Conservation (phyloP, 768 basidiomycete genomes). For the Rickenella mellea region DNA sequence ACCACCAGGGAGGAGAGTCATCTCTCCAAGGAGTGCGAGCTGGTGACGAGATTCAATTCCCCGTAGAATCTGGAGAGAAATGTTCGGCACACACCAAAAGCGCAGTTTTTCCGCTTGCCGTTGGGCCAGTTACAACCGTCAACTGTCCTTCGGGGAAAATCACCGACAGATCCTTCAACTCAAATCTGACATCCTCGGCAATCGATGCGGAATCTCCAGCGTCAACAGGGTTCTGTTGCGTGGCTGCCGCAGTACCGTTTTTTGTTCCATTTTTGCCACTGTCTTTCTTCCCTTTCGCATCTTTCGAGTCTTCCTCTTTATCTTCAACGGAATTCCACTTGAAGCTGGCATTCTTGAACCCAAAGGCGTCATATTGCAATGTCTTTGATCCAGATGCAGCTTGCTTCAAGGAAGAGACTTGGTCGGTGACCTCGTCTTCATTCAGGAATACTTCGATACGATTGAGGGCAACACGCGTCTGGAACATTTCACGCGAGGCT, state of each 20-base stretch:
- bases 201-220: constrained; percentile 13
- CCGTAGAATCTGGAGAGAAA: neutral
- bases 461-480: constrained; percentile 56
- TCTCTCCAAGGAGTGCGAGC: constrained; percentile 68
- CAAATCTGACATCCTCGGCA: constrained; percentile 43
- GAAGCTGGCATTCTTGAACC: constrained; percentile 49
- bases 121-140: constrained; percentile 67
- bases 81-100: constrained; percentile 40
- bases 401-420: constrained; percentile 56
- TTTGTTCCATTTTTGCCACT: constrained; percentile 4
- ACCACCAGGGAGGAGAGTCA: constrained; percentile 45
- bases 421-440: constrained; percentile 61
- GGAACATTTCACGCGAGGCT: too few species aligned
- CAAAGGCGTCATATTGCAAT: constrained; percentile 35
- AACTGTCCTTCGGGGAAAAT: constrained; percentile 65
- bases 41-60: constrained; percentile 13
- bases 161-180: constrained; percentile 56
- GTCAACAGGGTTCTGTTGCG: too few species aligned
- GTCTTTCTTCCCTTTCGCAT: constrained; percentile 4
- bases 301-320: constrained; percentile 17
- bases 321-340: constrained; percentile 52
- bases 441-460: constrained; percentile 59
- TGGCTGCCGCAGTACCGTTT: constrained; percentile 8
- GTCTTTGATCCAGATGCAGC: constrained; percentile 19
- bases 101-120: constrained; percentile 78